These are phyloP conservation scores for Beauveria sp. DNA, from an alignment of 2,329 filamentous ascomycete genomes.

Conservation along the genomic window DNA sequence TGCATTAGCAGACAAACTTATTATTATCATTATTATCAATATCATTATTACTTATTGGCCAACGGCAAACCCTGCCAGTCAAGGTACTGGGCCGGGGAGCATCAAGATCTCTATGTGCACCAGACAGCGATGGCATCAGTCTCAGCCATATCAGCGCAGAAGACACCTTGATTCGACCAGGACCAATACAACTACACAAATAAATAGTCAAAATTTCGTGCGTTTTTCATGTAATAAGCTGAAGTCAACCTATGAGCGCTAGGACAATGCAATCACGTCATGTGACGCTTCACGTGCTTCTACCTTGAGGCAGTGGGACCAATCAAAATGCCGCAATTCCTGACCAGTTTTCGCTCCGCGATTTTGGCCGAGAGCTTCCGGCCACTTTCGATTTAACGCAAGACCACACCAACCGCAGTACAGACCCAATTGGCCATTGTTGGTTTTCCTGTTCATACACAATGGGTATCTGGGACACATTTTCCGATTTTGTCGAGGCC, in stretches of 20 bases:
- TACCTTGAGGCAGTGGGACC: conserved; percentile 21
- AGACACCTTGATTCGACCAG: no score
- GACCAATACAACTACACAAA: no score
- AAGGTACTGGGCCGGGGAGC: no score
- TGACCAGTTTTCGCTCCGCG: conserved; percentile 36
- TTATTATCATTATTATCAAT: not conserved
- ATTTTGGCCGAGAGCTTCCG: conserved; percentile 35
- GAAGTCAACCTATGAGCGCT: not conserved
- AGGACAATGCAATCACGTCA: conserved; percentile 11
- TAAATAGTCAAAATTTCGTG: no score
- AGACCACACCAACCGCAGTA: conserved; percentile 24
- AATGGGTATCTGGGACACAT: conserved; percentile 62
- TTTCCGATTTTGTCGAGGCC: conserved; percentile 57
- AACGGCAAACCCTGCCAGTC: not conserved
- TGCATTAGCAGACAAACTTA: not conserved
- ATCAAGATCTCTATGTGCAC: no score
- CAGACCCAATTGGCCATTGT: conserved; percentile 32
- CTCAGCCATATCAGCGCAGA: no score
- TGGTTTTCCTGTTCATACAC: conserved; percentile 30
- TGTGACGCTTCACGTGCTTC: conserved; percentile 18
- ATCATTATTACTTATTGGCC: not conserved
- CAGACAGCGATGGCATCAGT: no score
- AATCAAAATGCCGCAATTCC: conserved; percentile 45
- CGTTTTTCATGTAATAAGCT: no score
- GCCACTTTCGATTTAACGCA: conserved; percentile 25